Base-by-base conservation (phyloP, 1,139 yeast species). In the Taphrina betulina region DNA sequence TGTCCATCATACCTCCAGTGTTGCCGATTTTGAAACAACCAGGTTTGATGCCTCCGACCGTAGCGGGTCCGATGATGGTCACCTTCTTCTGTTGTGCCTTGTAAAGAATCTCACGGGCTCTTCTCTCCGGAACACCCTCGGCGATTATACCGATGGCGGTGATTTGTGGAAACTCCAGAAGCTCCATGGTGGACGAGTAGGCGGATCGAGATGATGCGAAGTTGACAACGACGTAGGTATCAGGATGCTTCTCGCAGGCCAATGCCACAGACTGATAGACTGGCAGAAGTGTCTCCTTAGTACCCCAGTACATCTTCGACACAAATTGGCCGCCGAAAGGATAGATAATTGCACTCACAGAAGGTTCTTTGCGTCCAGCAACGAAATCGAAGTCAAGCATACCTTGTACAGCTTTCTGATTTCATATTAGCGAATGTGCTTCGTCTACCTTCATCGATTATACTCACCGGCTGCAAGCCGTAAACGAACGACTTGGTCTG, bases 1-100 rank as follows among this genome's bases (percentile, higher is more conserved):
- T 74, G 66, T 74, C 77, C 77, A 74, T 74, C 78, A 74, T 74
- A 61, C 77, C 77, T 55, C 78, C 77, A 52, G 77, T 74, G 72
- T 74, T 74, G 53, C 77, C 77, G 61, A 74, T 72, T 69, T 74
- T 74, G 72, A 74, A 74, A 66, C 76, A 72, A 55, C 77, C 77
- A 31, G 77, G 77, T 70, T 74, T 74, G 71, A 74, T 74, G 33
- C 78, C 78, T 55, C 77, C 77, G 53, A 74, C 78, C 8, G 77
- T 74, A 44, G 77, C 77, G 28, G 77, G 77, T 22, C 77, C 77
- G 62, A 74, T 74, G 66, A 74, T 74, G 64, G 73, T 71, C 60
- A 74, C 77, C 36, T 75, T 75, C 69, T 71, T 72, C 66, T 71
- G 68, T 65, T 70, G 65, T 57, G 78, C 76, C 69, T 69, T 71